Conservation (phyloP, 495 filamentous ascomycete genomes). For the Trypethelium eluteriae region DNA sequence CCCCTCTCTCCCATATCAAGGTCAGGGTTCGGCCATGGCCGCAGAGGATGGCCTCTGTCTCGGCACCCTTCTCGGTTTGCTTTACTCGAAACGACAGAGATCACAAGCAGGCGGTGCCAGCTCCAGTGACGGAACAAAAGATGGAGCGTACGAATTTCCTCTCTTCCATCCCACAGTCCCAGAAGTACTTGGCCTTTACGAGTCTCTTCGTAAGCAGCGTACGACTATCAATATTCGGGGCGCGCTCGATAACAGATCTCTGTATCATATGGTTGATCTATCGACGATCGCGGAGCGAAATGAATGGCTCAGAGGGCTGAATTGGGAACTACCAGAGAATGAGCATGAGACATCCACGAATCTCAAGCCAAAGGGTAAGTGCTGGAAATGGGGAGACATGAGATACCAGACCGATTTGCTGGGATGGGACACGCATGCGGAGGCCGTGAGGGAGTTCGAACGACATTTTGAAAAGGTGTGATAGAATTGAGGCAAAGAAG, state of each 20-base stretch:
- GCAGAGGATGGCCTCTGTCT: slow-evolving; percentile 26
- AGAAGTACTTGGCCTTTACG: slow-evolving; percentile 48
- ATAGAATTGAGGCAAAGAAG: no score
- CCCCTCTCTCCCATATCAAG: slow-evolving; percentile 27
- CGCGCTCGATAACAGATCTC: slow-evolving; percentile 46
- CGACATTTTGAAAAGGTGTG: no score
- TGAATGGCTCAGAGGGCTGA: slow-evolving; percentile 32
- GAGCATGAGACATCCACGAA: neutral
- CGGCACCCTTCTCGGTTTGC: slow-evolving; percentile 18
- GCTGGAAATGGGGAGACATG: neutral
- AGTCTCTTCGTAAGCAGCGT: slow-evolving; percentile 52
- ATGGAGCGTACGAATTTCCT: neutral
- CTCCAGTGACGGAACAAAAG: neutral
- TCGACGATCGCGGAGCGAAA: slow-evolving; percentile 48
- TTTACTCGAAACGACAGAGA: neutral
- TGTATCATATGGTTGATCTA: slow-evolving; percentile 54
- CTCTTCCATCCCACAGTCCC: neutral
- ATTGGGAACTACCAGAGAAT: neutral
- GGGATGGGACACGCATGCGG: neutral
- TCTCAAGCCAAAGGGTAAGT: no score
- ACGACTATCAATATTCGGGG: slow-evolving; percentile 51
- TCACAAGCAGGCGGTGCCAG: neutral
- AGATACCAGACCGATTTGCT: neutral
- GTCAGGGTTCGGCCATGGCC: slow-evolving; percentile 27
- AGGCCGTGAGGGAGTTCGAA: neutral